Evolutionary conservation across 805 yeast species (phyloP).

Genomic region (Soucietia sequanensis): DNA sequence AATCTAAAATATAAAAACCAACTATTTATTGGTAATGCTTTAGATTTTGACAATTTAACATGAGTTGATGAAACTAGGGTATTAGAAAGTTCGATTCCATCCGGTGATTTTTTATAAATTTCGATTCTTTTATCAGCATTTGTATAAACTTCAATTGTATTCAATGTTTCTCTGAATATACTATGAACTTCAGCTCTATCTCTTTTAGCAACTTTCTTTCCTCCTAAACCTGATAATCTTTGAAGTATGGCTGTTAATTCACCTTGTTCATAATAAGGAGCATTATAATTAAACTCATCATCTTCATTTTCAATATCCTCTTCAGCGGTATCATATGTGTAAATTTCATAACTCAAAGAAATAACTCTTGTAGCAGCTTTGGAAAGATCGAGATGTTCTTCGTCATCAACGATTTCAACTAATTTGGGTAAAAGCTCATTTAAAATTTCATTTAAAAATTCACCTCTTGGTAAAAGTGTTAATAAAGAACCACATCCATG

Average conservation of each 20-base stretch:
- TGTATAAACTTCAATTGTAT: conserved; percentile 44
- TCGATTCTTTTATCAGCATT: conserved; percentile 32
- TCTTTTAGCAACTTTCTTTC: conserved; percentile 58
- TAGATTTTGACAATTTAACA: conserved; percentile 45
- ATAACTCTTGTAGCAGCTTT: conserved; percentile 56
- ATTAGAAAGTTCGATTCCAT: conserved; percentile 32
- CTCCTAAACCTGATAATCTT: conserved; percentile 48
- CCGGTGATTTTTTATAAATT: conserved; percentile 33
- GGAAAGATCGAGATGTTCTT: conserved; percentile 42
- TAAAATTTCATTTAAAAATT: conserved; percentile 40
- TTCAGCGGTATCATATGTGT: conserved; percentile 41
- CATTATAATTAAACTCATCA: conserved; percentile 42
- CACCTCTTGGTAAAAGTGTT: conserved; percentile 44
- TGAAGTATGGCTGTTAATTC: conserved; percentile 41
- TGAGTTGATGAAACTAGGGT: conserved; percentile 33
- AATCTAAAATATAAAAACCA: conserved; percentile 52
- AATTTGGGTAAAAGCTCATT: conserved; percentile 38
- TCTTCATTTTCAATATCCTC: conserved; percentile 33
- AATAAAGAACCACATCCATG: conserved; percentile 47
- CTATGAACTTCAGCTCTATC: conserved; percentile 61
- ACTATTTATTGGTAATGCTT: conserved; percentile 44
- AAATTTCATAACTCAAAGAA: conserved; percentile 56
- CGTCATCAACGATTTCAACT: conserved; percentile 42
- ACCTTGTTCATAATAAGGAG: conserved; percentile 55
- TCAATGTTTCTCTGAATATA: conserved; percentile 55